Base-by-base conservation (phyloP, 208 protist genomes). In the Trypanosoma caninum region DNA sequence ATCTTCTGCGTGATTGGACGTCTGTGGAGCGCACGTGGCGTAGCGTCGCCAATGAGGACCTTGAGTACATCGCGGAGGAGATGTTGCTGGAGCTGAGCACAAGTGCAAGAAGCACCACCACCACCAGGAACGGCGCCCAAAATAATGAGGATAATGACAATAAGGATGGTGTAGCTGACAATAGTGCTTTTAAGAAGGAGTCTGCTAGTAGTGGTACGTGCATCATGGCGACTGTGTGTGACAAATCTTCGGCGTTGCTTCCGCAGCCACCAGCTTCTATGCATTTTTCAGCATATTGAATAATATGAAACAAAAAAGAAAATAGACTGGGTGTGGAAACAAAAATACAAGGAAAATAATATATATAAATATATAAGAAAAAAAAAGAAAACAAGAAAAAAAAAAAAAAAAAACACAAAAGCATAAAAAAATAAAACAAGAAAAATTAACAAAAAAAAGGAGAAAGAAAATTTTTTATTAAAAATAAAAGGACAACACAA, bases 31-130 rank as follows among this genome's bases (percentile, higher is more conserved):
- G 58, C 13, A 72, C 58, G 9, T 18, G 64, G 37, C 48, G 52
- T 1, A 59, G 59, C 27, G 68, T 74, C 11, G 67, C 54, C 27
- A 65, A 70, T 18, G 57, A 57, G 52, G 82, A 93, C 51, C 61
- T 87, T 10, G 86, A 93, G 71, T 89, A 93, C 62, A 74, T 84
- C 9, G 79, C 86, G 34, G 86, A 93, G 69, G 86, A 89, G 61
- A 65, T 89, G 74, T 69, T 93, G 52, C 60, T 89, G 23, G 37
- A 69, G 55, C 62, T 91, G 14, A 59, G 40, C 13, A 52, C 30
- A 6, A 28, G 44, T 18, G 38, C 65, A n/a, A 11, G 41, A 9
- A 9, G 4, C 41, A 3, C 45, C 45, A 14, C 45, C 11, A 5
- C 6, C 23, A 31, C 8, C 10, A 22, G 35, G n/a, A 14, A 42